These are phyloP conservation scores for Scolecobasidium constrictum DNA, from an alignment of 2,329 filamentous ascomycete genomes.

Conservation along the genomic window DNA sequence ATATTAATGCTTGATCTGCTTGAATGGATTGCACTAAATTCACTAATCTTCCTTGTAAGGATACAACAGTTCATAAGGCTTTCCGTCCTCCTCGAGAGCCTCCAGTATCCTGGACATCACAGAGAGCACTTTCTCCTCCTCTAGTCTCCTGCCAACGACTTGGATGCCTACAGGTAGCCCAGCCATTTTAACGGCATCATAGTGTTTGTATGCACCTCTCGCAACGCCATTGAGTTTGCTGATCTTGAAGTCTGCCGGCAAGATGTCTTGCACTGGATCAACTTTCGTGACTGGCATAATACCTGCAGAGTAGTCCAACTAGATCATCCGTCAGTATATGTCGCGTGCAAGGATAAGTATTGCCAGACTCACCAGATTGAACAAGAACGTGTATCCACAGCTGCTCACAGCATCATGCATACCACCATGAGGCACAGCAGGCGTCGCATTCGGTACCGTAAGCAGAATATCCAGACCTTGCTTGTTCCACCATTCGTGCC, in stretches of 20 bases:
- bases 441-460: slow-evolving; percentile 79
- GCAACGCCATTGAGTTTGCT: slow-evolving; percentile 68
- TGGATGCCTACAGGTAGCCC: slow-evolving; percentile 81
- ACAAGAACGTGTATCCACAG: slow-evolving; percentile 89
- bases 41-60: slow-evolving; percentile 23
- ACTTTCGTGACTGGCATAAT: slow-evolving; percentile 81
- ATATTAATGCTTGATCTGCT: too few species aligned
- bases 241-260: slow-evolving; percentile 50
- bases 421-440: slow-evolving; percentile 73
- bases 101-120: slow-evolving; percentile 71
- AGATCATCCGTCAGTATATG: too few species aligned
- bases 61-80: slow-evolving; percentile 39
- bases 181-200: slow-evolving; percentile 73
- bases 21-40: background rate
- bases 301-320: slow-evolving; percentile 78
- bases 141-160: slow-evolving; percentile 64
- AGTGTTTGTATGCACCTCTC: slow-evolving; percentile 73
- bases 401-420: slow-evolving; percentile 79
- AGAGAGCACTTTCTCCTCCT: slow-evolving; percentile 80
- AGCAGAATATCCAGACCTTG: slow-evolving; percentile 60
- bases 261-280: slow-evolving; percentile 54
- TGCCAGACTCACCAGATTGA: slow-evolving; percentile 72
- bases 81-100: slow-evolving; percentile 48
- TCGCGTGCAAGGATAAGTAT: slow-evolving; percentile 13
- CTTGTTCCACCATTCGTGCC: slow-evolving; percentile 75